Percentiles rank a stretch among this genome's conserved stretches.
Conservation (phyloP, 495 filamentous ascomycete genomes). For the Xylaria palmicola region DNA sequence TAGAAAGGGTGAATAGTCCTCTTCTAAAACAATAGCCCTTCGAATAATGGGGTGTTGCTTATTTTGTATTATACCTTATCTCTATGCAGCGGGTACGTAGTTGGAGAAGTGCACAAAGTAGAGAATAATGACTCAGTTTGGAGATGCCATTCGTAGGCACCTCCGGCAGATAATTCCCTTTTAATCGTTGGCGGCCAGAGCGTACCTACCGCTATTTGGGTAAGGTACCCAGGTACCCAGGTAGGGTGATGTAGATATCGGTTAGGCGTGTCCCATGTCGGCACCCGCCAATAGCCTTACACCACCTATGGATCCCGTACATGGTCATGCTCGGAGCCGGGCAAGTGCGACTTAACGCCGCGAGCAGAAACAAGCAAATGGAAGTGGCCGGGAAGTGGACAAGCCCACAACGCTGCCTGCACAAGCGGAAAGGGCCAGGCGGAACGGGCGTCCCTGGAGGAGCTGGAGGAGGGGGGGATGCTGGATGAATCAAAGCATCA, state of each 20-base stretch:
- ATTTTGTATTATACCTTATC: too few species aligned
- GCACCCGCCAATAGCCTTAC: neutral
- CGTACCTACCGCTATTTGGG: neutral
- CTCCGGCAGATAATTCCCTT: too few species aligned
- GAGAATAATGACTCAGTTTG: too few species aligned
- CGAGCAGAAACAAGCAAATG: neutral
- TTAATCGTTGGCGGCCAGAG: too few species aligned
- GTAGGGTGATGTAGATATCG: neutral
- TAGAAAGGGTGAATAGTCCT: too few species aligned
- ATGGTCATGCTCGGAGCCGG: slow-evolving; percentile 15
- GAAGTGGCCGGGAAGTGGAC: neutral
- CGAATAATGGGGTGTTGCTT: too few species aligned
- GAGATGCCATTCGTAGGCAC: too few species aligned
- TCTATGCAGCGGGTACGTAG: too few species aligned
- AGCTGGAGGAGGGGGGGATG: slow-evolving; percentile 26
- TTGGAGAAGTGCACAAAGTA: too few species aligned
- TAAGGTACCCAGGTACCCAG: neutral
- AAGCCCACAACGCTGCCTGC: neutral
- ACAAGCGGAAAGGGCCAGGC: neutral
- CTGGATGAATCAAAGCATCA: slow-evolving; percentile 30
- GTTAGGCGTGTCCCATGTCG: neutral
- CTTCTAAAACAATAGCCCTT: too few species aligned
- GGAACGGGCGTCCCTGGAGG: too few species aligned
- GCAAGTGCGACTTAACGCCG: slow-evolving; percentile 11
- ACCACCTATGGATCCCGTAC: neutral